Conservation (phyloP, 2,329 filamentous ascomycete species). For the Sporothrix dimorphospora region DNA sequence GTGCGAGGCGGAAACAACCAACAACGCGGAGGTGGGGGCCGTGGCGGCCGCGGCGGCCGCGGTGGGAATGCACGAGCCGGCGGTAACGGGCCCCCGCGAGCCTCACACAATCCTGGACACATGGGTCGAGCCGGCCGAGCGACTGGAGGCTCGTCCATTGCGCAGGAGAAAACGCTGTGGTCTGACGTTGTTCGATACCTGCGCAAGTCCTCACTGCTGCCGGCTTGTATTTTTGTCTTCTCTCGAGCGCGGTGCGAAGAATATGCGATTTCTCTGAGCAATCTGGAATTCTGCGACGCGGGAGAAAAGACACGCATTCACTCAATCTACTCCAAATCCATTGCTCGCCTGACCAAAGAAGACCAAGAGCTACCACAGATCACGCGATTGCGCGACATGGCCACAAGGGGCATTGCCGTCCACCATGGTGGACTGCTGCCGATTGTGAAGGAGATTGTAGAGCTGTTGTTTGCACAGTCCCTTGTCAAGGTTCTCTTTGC, state of each 20-base stretch:
- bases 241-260: conserved; percentile 98
- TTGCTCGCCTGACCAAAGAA: conserved; percentile 87
- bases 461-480: conserved; percentile 93
- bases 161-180: conserved; percentile 96
- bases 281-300: conserved; percentile 92
- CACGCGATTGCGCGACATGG: conserved; percentile 78
- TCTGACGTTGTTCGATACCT: conserved; percentile 92
- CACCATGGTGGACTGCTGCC: conserved; percentile 93
- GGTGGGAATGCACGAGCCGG: conserved; percentile 53
- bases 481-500: conserved; percentile 96
- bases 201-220: conserved; percentile 82
- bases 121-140: conserved; percentile 87
- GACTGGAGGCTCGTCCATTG: conserved; percentile 83
- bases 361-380: conserved; percentile 93
- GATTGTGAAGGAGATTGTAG: conserved; percentile 96
- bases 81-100: conserved; percentile 60
- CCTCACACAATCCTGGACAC: conserved; percentile 71
- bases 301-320: conserved; percentile 95
- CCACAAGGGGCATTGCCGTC: conserved; percentile 88
- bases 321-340: conserved; percentile 95
- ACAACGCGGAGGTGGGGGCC: conserved; percentile 51
- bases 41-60: conserved; percentile 55
- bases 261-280: conserved; percentile 92
- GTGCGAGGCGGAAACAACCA: conserved; percentile 26
- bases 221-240: conserved; percentile 97